phyloP scores from a whole-genome alignment of 2,329 filamentous ascomycete species.

The Knufia petricola region DNA sequence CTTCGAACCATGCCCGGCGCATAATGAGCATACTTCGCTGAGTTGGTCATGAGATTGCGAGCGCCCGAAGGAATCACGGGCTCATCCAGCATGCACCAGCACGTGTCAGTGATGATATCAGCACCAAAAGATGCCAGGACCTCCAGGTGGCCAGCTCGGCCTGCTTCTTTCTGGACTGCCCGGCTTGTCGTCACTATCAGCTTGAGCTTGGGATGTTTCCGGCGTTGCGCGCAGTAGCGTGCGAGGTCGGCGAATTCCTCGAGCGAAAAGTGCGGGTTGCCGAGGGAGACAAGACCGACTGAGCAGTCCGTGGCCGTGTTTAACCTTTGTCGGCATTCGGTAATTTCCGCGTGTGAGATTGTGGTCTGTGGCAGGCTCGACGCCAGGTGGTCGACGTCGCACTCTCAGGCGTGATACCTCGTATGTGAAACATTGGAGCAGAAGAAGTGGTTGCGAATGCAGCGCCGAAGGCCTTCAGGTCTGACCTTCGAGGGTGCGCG shows the following conservation, averaged over 20 bases:
- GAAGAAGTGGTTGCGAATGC: constrained; percentile 36
- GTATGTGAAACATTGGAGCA: constrained; percentile 39
- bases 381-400: too few relatives aligned
- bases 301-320: constrained; percentile 6
- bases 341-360: too few relatives aligned
- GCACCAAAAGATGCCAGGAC: constrained; percentile 31
- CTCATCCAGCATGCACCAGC: constrained; percentile 40
- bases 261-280: constrained; percentile 38
- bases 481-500: constrained; percentile 20
- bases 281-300: constrained; percentile 35
- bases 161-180: constrained; percentile 14
- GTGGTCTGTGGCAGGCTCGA: too few relatives aligned
- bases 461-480: constrained; percentile 37
- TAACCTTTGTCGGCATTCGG: too few relatives aligned
- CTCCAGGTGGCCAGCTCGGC: constrained; percentile 25
- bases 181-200: constrained; percentile 12
- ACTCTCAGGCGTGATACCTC: constrained; percentile 33
- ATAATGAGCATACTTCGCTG: constrained; percentile 41
- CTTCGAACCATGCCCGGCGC: constrained; percentile 22
- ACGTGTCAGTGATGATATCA: constrained; percentile 36
- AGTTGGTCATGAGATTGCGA: constrained; percentile 36
- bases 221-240: constrained; percentile 24
- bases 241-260: constrained; percentile 30
- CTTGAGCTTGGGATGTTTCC: constrained; percentile 17
- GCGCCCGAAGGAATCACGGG: constrained; percentile 28